These are phyloP conservation scores for Talaromyces borbonicus DNA, from an alignment of 495 filamentous ascomycete genomes.

Conservation along the genomic window DNA sequence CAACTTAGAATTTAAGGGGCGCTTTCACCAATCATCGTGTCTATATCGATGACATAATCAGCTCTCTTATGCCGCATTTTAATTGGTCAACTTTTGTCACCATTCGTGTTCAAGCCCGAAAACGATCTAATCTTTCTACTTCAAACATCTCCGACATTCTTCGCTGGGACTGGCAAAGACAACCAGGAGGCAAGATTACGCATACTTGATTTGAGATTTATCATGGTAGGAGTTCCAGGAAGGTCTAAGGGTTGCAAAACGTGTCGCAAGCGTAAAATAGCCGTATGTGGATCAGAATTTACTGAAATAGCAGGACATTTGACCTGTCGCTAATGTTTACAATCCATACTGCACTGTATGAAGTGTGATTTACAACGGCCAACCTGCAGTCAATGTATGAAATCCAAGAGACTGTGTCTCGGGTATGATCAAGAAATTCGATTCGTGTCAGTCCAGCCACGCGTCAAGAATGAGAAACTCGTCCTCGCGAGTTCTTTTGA, in stretches of 20 bases:
- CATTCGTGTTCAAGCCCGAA: no score
- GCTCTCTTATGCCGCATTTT: no score
- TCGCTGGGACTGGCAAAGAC: no score
- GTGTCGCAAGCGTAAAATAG: conserved; percentile 31
- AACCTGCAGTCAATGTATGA: conserved; percentile 24
- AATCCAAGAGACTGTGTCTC: conserved; percentile 24
- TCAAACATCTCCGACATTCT: no score
- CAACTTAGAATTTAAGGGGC: no score
- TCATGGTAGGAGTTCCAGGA: conserved; percentile 38
- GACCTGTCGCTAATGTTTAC: not conserved
- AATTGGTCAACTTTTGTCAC: no score
- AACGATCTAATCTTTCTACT: no score
- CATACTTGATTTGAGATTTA: no score
- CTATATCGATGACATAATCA: no score
- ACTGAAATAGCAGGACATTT: no score
- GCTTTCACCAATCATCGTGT: no score
- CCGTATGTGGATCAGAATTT: conserved; percentile 17
- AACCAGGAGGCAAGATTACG: no score
- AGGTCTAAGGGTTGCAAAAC: conserved; percentile 39
- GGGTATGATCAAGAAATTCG: conserved; percentile 26
- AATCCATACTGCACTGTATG: not conserved
- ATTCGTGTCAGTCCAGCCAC: conserved; percentile 22
- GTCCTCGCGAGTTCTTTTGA: conserved; percentile 7
- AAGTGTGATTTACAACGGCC: conserved; percentile 31
- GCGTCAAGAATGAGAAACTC: conserved; percentile 2